Conservation (phyloP, 208 protist species). For the Crithidia sp. region DNA sequence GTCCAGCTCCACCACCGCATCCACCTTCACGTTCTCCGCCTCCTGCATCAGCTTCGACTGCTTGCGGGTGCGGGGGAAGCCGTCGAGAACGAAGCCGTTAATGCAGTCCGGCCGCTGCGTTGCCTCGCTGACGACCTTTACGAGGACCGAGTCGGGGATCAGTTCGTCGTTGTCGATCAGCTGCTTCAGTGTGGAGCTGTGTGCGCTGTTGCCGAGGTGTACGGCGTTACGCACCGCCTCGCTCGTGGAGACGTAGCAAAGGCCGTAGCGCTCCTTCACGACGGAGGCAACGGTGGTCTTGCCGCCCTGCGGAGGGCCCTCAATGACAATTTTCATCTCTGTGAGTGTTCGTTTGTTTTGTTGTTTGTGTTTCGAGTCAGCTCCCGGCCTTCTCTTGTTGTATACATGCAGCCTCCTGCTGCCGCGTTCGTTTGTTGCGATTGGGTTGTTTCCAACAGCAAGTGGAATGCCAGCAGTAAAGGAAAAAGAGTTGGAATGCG, state of each 20-base stretch:
- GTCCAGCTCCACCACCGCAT: conserved; percentile 72
- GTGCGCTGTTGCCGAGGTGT: conserved; percentile 54
- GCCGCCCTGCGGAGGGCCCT: conserved; percentile 76
- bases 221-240: conserved; percentile 79
- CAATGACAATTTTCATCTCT: conserved; percentile 76
- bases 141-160: conserved; percentile 69
- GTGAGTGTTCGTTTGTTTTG: background rate
- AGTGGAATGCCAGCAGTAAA: no score
- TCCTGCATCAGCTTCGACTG: conserved; percentile 72
- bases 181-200: conserved; percentile 60
- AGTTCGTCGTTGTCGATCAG: conserved; percentile 67
- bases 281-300: conserved; percentile 83
- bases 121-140: conserved; percentile 72
- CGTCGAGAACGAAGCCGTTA: conserved; percentile 92
- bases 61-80: conserved; percentile 76
- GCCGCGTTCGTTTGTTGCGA: no score
- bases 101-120: conserved; percentile 81
- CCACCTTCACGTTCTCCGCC: conserved; percentile 52
- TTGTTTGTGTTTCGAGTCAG: background rate
- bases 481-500: no score
- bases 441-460: no score
- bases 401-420: background rate
- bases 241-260: conserved; percentile 80
- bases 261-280: conserved; percentile 83
- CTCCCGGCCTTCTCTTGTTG: background rate